Evolutionary conservation across 2,329 filamentous ascomycete genomes (phyloP).

Genomic region (Aspergillus sp.): DNA sequence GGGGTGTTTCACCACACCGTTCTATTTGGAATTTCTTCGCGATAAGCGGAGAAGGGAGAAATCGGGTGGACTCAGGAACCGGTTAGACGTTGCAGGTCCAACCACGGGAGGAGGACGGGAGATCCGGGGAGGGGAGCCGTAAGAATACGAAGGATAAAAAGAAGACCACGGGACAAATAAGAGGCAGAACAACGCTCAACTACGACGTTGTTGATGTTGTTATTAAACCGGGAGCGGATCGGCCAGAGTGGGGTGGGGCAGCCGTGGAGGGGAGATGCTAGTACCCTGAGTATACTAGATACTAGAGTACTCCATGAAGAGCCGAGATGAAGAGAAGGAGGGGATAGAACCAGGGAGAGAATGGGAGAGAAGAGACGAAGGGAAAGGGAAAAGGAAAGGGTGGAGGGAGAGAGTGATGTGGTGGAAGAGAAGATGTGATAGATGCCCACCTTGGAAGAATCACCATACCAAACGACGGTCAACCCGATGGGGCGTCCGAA

Average conservation of each 20-base stretch:
- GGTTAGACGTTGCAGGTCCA: background rate
- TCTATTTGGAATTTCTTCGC: background rate
- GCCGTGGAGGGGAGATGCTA: slow-evolving; percentile 8
- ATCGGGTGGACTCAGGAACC: background rate
- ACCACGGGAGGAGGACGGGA: background rate
- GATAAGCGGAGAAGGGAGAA: background rate
- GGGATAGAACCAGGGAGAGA: background rate
- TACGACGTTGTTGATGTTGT: background rate
- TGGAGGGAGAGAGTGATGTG: background rate
- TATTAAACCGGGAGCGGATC: slow-evolving; percentile 21
- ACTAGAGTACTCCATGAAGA: background rate
- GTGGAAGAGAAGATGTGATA: background rate
- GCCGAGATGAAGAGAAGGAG: background rate
- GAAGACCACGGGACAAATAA: too few species aligned
- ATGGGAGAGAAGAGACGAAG: background rate
- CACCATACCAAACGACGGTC: slow-evolving; percentile 1
- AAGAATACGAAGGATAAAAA: background rate
- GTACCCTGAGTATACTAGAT: too few species aligned
- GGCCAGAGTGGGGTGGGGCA: slow-evolving; percentile 17
- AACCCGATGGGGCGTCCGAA: background rate
- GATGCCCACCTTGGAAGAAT: too few species aligned
- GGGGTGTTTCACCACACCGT: background rate
- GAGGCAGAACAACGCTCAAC: background rate
- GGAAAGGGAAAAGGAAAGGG: background rate
- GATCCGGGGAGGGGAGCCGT: background rate